Percentiles rank a stretch among this genome's conserved stretches.
Evolutionary conservation across 371 early-diverging fungal species (phyloP).

Genomic region (Gilbertella persicaria): DNA sequence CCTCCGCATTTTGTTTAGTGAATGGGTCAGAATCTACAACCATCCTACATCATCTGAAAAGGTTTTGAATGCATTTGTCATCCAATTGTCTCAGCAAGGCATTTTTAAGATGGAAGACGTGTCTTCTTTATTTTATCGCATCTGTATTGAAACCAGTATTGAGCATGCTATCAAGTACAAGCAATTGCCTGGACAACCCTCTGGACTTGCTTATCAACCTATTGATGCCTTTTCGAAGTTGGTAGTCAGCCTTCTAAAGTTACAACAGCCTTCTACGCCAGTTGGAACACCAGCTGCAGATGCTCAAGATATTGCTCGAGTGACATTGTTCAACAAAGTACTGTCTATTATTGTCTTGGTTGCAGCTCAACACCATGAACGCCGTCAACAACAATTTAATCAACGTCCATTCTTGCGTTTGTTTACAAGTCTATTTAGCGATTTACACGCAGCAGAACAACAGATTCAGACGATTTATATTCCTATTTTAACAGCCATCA

Average conservation of each 20-base stretch:
- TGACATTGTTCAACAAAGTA: slow-evolving; percentile 71
- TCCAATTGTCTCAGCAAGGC: slow-evolving; percentile 77
- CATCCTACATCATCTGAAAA: slow-evolving; percentile 82
- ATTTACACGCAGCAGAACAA: slow-evolving; percentile 74
- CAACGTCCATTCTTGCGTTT: slow-evolving; percentile 93
- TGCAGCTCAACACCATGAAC: slow-evolving; percentile 83
- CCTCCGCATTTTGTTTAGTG: slow-evolving; percentile 71
- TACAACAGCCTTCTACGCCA: slow-evolving; percentile 36
- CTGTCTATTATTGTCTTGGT: slow-evolving; percentile 85
- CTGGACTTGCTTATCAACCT: slow-evolving; percentile 67
- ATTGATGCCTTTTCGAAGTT: slow-evolving; percentile 86
- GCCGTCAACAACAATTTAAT: slow-evolving; percentile 77
- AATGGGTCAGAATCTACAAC: slow-evolving; percentile 90
- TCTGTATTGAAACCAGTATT: slow-evolving; percentile 82
- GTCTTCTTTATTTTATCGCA: slow-evolving; percentile 85
- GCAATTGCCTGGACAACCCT: slow-evolving; percentile 44
- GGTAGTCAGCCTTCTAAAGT: slow-evolving; percentile 69
- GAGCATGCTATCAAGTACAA: slow-evolving; percentile 73
- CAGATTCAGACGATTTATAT: slow-evolving; percentile 71
- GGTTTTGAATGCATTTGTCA: slow-evolving; percentile 61
- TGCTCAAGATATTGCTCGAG: slow-evolving; percentile 39
- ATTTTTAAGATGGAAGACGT: slow-evolving; percentile 76
- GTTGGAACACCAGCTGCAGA: slow-evolving; percentile 9
- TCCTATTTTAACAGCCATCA: slow-evolving; percentile 70
- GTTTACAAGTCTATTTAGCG: slow-evolving; percentile 81